A percentile compares a stretch with the other conserved stretches of the same genome.
phyloP scores from a whole-genome alignment of 352 stramenopile species.

The Pythium sp. region DNA sequence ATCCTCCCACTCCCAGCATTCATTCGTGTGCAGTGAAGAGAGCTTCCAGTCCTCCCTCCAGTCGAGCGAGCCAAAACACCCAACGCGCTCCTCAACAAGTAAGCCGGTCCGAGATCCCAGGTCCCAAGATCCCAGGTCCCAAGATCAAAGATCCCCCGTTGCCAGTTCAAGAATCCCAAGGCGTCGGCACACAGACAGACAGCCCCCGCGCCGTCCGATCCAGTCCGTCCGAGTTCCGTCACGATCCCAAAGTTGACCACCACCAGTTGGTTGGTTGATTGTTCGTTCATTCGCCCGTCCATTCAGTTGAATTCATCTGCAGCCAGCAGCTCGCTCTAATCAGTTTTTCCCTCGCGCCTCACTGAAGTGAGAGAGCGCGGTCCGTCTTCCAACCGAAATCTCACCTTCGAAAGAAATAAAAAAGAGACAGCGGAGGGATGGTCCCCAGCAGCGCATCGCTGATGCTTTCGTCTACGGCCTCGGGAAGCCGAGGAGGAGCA shows the following conservation, averaged over 20 bases:
- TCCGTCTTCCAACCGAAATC: neutral
- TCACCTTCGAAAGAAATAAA: slow-evolving; percentile 8
- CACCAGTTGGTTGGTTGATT: neutral
- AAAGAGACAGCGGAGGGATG: slow-evolving; percentile 7
- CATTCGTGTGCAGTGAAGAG: slow-evolving; percentile 9
- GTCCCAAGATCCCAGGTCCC: neutral
- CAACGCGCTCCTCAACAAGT: neutral
- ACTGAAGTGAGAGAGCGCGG: neutral
- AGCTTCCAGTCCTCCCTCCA: neutral
- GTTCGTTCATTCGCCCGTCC: neutral
- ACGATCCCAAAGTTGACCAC: neutral
- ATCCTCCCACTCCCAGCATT: neutral
- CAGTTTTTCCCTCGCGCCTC: slow-evolving; percentile 4
- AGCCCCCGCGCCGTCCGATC: neutral
- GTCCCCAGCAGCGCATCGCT: neutral
- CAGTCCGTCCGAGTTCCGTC: slow-evolving; percentile 2
- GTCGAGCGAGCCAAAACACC: neutral
- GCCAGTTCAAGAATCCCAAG: neutral
- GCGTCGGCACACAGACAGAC: neutral
- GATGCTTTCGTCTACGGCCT: slow-evolving; percentile 12
- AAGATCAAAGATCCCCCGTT: neutral
- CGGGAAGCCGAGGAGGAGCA: neutral
- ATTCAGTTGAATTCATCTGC: slow-evolving; percentile 1
- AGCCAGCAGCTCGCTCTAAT: slow-evolving; percentile 3
- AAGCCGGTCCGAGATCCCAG: slow-evolving; percentile 5